phyloP scores from a whole-genome alignment of 257 asterid genomes.

The Solanum ahanhuiri region DNA sequence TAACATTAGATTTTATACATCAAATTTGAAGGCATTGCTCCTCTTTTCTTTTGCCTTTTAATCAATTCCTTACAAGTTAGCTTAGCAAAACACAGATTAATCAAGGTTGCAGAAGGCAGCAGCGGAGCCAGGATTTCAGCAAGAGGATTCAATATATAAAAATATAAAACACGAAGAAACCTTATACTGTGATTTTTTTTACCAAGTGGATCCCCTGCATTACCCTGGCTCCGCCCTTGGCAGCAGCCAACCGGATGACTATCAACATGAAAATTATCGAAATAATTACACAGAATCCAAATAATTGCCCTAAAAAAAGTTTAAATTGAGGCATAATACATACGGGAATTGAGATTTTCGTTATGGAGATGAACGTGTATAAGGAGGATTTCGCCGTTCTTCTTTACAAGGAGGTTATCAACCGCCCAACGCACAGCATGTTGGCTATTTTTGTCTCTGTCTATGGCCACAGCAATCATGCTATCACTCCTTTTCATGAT shows the following conservation, averaged over 20 bases:
- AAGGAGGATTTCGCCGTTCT: constrained; percentile 35
- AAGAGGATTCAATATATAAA: not conserved
- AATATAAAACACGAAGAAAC: not conserved
- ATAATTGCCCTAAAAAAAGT: not conserved
- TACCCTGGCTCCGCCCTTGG: not conserved
- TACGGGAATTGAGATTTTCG: constrained; percentile 24
- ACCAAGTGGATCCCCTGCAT: not conserved
- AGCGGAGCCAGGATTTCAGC: not conserved
- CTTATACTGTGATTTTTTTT: not conserved
- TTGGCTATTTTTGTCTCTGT: constrained; percentile 80
- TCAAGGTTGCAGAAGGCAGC: not conserved
- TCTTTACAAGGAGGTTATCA: constrained; percentile 37
- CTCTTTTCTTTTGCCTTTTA: not conserved
- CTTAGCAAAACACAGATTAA: not conserved
- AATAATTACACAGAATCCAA: not conserved
- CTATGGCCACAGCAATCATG: constrained; percentile 58
- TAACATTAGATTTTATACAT: not conserved
- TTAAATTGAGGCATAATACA: not conserved
- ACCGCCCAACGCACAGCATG: constrained; percentile 82
- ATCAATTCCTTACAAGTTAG: not conserved
- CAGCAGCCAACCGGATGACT: not conserved
- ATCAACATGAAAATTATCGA: not conserved
- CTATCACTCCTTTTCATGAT: constrained; percentile 12
- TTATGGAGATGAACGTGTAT: constrained; percentile 47
- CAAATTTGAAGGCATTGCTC: not conserved